Evolutionary conservation across 164 flowering plant genomes (phyloP).

Genomic region (Aristolochia californica): DNA sequence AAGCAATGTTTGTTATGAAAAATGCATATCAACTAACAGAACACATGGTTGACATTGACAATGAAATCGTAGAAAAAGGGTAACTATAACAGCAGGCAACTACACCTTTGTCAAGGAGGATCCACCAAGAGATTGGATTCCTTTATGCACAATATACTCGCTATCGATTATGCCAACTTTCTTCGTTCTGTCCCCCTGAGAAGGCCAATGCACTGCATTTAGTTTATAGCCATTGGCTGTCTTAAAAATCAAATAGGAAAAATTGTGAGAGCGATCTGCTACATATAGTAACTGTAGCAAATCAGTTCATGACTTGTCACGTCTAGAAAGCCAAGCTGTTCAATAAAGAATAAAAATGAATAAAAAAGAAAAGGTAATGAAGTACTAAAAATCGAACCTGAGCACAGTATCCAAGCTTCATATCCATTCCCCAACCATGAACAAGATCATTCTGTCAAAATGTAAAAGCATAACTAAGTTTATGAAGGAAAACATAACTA

Average conservation of each 20-base stretch:
- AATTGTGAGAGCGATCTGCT: no score
- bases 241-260: no score
- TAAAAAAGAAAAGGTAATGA: no score
- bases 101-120: constrained; percentile 5
- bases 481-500: not conserved
- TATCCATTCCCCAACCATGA: constrained; percentile 99
- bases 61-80: no score
- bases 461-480: not conserved
- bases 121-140: constrained; percentile 66
- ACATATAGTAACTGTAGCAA: not conserved
- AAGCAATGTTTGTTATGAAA: no score
- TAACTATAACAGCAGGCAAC: no score
- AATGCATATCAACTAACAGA: no score
- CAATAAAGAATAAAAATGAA: no score
- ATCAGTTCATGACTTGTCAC: no score
- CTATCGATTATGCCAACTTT: constrained; percentile 77
- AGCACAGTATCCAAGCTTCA: constrained; percentile 96
- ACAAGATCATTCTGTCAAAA: constrained; percentile 85
- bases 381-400: constrained; percentile 39
- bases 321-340: no score
- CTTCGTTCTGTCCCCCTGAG: constrained; percentile 69
- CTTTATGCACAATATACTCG: constrained; percentile 64
- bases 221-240: no score
- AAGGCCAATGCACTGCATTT: not conserved
- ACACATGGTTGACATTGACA: no score